These are phyloP conservation scores for Hanseniaspora occidentalis DNA, from an alignment of 805 yeast species.

Conservation along the genomic window DNA sequence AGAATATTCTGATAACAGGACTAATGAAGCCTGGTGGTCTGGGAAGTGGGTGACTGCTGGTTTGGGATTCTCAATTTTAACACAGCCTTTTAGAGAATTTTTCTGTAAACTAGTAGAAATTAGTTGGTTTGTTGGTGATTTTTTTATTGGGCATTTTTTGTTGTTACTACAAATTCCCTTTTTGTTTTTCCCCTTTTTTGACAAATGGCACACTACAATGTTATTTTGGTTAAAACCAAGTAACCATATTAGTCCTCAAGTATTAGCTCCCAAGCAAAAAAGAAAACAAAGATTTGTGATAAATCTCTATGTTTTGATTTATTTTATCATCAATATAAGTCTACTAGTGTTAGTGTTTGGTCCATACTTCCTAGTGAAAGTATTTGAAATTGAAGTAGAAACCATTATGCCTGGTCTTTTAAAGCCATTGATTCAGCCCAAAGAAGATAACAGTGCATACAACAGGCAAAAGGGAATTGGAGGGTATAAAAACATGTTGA, in stretches of 20 bases:
- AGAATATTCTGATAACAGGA: constrained; percentile 40
- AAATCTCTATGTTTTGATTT: constrained; percentile 25
- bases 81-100: constrained; percentile 48
- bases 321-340: constrained; percentile 19
- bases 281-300: constrained; percentile 28
- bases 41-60: constrained; percentile 52
- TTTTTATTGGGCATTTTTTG: constrained; percentile 80
- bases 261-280: constrained; percentile 32
- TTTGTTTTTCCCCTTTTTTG: constrained; percentile 73
- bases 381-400: constrained; percentile 29
- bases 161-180: constrained; percentile 84
- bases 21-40: constrained; percentile 61
- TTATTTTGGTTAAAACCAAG: constrained; percentile 97
- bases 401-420: constrained; percentile 29
- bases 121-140: constrained; percentile 91
- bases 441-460: constrained; percentile 10
- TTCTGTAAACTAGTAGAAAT: constrained; percentile 44
- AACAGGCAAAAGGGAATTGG: not conserved
- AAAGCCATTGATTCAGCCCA: constrained; percentile 31
- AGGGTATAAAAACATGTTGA: constrained; percentile 9
- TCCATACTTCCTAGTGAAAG: constrained; percentile 28
- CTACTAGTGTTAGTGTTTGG: constrained; percentile 26
- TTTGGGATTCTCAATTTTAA: constrained; percentile 38
- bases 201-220: constrained; percentile 97
- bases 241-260: constrained; percentile 87